Conservation (phyloP, 1,284 basidiomycete species). For the Malassezia obtusa region DNA sequence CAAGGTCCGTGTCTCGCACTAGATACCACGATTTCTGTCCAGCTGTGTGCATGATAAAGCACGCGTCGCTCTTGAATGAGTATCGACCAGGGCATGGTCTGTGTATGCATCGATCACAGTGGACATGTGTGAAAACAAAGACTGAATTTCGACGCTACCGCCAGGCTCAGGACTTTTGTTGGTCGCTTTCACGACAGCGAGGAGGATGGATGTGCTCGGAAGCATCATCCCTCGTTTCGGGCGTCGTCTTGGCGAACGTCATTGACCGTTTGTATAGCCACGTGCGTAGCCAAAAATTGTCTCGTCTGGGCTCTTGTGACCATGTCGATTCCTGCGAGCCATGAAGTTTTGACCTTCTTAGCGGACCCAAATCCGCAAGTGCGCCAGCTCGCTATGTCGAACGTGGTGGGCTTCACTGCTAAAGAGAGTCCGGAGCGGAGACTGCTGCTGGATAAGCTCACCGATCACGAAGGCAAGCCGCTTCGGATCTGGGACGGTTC, state of each 20-base stretch:
- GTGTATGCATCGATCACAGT: background rate
- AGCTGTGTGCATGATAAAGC: too few species aligned
- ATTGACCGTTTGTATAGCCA: background rate
- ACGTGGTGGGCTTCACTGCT: conserved; percentile 55
- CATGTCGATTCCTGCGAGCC: conserved; percentile 21
- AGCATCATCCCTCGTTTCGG: background rate
- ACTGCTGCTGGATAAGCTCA: conserved; percentile 33
- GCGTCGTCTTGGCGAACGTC: background rate
- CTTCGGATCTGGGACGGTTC: conserved; percentile 32
- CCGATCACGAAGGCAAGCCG: conserved; percentile 27
- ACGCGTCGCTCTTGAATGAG: background rate
- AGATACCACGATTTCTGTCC: background rate
- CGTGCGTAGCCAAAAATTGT: background rate
- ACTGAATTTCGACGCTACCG: too few species aligned
- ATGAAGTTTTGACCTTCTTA: conserved; percentile 71
- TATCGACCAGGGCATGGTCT: background rate
- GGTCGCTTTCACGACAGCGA: too few species aligned
- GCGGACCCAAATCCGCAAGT: conserved; percentile 78
- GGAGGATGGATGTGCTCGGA: too few species aligned
- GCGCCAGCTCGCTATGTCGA: conserved; percentile 71
- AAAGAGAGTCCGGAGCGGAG: conserved; percentile 29
- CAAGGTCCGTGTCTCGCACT: conserved; percentile 25
- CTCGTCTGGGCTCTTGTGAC: background rate
- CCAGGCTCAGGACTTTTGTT: too few species aligned
- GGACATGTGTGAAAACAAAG: too few species aligned